These are phyloP conservation scores for Pholiota molesta DNA, from an alignment of 768 basidiomycete species.

Conservation along the genomic window DNA sequence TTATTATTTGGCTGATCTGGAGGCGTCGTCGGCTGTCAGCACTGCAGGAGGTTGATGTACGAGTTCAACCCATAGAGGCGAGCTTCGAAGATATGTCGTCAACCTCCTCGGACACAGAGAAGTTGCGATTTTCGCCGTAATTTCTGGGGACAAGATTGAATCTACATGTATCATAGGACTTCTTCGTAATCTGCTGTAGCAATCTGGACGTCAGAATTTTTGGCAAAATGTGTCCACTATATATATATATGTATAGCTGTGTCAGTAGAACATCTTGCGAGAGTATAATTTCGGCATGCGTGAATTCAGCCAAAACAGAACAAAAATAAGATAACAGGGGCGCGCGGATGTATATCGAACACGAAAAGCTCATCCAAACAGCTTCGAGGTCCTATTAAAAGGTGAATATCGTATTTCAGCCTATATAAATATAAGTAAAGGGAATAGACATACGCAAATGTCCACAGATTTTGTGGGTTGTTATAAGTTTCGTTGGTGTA, in stretches of 20 bases:
- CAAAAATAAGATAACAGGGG: too few relatives aligned
- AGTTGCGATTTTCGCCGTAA: too few relatives aligned
- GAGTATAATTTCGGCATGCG: too few relatives aligned
- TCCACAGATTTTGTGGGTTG: conserved; percentile 63
- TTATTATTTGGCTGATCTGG: conserved; percentile 13
- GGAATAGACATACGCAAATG: conserved; percentile 47
- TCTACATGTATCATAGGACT: background rate
- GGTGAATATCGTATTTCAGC: background rate
- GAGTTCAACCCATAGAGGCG: background rate
- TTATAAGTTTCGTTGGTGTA: conserved; percentile 68
- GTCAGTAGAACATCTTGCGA: too few relatives aligned
- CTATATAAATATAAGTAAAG: background rate
- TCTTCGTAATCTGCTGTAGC: too few relatives aligned
- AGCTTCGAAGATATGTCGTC: background rate
- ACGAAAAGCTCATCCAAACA: background rate
- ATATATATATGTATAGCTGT: too few relatives aligned
- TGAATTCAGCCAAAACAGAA: too few relatives aligned
- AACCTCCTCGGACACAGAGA: background rate
- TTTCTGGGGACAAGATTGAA: too few relatives aligned
- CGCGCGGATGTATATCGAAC: background rate
- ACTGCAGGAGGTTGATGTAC: background rate
- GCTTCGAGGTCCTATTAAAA: background rate
- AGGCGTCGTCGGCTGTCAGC: background rate
- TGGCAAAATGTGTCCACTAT: too few relatives aligned
- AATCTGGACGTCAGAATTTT: too few relatives aligned